phyloP scores from a whole-genome alignment of 2,329 filamentous ascomycete species.

The Emydomyces testavorans region DNA sequence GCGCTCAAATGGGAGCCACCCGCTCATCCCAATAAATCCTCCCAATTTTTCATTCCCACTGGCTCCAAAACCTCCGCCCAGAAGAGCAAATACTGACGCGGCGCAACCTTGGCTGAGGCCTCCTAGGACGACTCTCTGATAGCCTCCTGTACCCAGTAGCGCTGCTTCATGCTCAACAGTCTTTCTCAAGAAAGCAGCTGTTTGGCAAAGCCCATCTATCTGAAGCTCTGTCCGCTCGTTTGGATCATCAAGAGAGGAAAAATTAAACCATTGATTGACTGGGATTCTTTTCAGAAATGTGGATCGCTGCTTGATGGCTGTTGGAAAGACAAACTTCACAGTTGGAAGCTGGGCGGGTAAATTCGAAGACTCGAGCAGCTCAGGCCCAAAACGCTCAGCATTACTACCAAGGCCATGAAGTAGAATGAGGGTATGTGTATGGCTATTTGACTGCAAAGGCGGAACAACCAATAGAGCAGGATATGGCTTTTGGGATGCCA shows the following conservation, averaged over 20 bases:
- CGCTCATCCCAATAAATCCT: constrained; percentile 40
- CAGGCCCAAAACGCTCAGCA: background rate
- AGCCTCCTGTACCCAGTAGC: constrained; percentile 1
- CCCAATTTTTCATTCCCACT: constrained; percentile 22
- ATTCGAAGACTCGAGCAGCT: constrained; percentile 3
- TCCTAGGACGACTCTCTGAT: constrained; percentile 39
- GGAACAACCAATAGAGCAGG: constrained; percentile 6
- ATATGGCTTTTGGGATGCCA: no score
- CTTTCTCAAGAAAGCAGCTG: constrained; percentile 26
- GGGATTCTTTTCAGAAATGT: constrained; percentile 33
- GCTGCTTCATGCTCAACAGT: constrained; percentile 28
- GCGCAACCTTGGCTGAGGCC: constrained; percentile 47
- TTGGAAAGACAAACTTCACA: constrained; percentile 43
- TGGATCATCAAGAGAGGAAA: constrained; percentile 34
- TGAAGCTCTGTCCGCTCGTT: constrained; percentile 35
- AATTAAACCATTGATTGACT: constrained; percentile 45
- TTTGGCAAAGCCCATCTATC: constrained; percentile 37
- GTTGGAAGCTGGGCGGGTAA: constrained; percentile 18
- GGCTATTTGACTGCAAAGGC: constrained; percentile 3
- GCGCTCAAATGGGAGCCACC: constrained; percentile 35
- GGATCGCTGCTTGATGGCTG: constrained; percentile 37
- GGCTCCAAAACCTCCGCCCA: constrained; percentile 28
- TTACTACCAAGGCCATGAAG: constrained; percentile 28
- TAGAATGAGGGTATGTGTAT: constrained; percentile 32
- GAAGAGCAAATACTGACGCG: constrained; percentile 33